Percentiles rank a stretch among this genome's conserved stretches.
Conservation (phyloP, 805 yeast species). For the Cyberlindnera mrakii region DNA sequence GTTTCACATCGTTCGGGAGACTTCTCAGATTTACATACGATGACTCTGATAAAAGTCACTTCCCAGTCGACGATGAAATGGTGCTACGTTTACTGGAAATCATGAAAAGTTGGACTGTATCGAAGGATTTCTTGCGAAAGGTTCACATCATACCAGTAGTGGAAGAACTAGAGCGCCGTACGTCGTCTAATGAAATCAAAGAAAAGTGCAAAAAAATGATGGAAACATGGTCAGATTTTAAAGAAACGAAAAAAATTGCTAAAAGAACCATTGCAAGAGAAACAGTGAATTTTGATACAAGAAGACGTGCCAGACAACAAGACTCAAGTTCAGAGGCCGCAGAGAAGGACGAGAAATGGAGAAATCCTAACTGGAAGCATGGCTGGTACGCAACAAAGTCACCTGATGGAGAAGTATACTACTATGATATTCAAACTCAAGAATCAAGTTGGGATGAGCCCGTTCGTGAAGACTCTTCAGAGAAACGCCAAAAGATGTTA, state of each 20-base stretch:
- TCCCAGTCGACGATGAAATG: slow-evolving; percentile 31
- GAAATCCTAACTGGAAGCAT: slow-evolving; percentile 7
- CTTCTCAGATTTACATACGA: slow-evolving; percentile 37
- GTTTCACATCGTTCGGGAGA: slow-evolving; percentile 71
- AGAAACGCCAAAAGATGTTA: slow-evolving; percentile 20
- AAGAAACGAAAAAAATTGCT: slow-evolving; percentile 83
- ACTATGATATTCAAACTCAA: slow-evolving; percentile 37
- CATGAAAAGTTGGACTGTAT: slow-evolving; percentile 55
- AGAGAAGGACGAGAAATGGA: slow-evolving; percentile 2
- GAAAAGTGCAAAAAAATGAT: slow-evolving; percentile 40
- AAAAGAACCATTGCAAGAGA: slow-evolving; percentile 30
- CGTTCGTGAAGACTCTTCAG: neutral
- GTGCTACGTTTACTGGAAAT: slow-evolving; percentile 48
- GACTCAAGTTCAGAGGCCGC: neutral
- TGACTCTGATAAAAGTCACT: slow-evolving; percentile 4
- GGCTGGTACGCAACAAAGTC: slow-evolving; percentile 64
- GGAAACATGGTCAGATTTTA: slow-evolving; percentile 64
- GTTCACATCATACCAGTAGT: slow-evolving; percentile 68
- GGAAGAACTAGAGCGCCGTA: slow-evolving; percentile 29
- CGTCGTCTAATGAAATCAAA: slow-evolving; percentile 24
- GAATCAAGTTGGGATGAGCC: slow-evolving; percentile 62
- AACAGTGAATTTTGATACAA: slow-evolving; percentile 6
- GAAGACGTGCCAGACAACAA: slow-evolving; percentile 16
- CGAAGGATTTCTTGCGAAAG: slow-evolving; percentile 69
- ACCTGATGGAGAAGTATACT: slow-evolving; percentile 39